Evolutionary conservation across 2,329 filamentous ascomycete genomes (phyloP), one percentile per base, ranked within the genome.

Genomic region (Fusarium transvaalense): DNA sequence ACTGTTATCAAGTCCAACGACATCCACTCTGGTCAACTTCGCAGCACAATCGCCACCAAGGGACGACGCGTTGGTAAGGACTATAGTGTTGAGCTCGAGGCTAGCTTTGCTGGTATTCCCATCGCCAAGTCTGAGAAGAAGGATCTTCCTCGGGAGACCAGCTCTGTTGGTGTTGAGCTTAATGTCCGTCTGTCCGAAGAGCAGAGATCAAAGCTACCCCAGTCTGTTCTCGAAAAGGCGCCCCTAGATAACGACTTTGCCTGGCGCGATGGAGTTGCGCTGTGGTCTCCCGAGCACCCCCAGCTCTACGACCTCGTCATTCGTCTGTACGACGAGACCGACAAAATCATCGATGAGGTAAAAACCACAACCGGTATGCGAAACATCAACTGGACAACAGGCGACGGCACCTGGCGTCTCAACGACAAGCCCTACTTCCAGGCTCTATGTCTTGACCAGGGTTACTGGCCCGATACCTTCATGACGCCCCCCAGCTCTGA

Each of bases 351-450:
- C 13, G 89, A 92, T 64, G 82, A 86, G 58, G 82, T 90, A 4
- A 78, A 82, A 31, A 91, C 88, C 0, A 86, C 84, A 4, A 86
- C 86, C 0, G 89, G 89, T 2, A 88, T 89, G 84, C 83, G 88
- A 19, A 86, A 82, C 13, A 79, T 89, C 10, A 80, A 85, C 62
- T 91, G 89, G 89, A 83, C 80, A 19, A 81, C 76, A 10, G 86
- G 85, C 4, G 85, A 89, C 64, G 82, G 85, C 1, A 85, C 86
- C 0, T 88, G 90, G 80, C 81, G 85, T 9, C 81, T 89, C 23
- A 89, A 90, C 73, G 83, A 81, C 59, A 81, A 79, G 56, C 87
- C 87, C 3, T 84, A 87, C 67, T 90, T 90, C 80, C 88, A 89
- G 73, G 83, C 85, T 14, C 78, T 89, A 2, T 82, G 83, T 48